Percentiles rank a stretch among this genome's conserved stretches.
These are phyloP conservation scores for Metarhizium album DNA, from an alignment of 2,329 filamentous ascomycete species.

Conservation along the genomic window DNA sequence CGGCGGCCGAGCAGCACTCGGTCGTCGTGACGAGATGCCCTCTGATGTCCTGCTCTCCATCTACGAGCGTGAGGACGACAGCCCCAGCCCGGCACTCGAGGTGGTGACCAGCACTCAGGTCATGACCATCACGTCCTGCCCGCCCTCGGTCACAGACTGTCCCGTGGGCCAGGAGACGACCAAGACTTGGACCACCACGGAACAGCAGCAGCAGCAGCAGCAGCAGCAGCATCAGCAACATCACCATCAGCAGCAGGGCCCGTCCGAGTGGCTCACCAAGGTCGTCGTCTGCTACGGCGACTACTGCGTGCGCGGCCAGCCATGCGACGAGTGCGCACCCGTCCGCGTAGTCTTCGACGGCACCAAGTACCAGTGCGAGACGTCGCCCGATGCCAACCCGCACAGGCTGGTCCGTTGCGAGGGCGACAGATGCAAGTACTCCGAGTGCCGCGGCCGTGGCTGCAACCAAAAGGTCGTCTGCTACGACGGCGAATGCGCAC, in stretches of 20 bases:
- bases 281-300: conserved; percentile 26
- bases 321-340: conserved; percentile 10
- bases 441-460: conserved; percentile 13
- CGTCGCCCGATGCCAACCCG: conserved; percentile 11
- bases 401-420: conserved; percentile 20
- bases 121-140: conserved; percentile 20
- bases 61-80: neutral
- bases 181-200: neutral
- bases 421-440: conserved; percentile 17
- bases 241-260: conserved; percentile 12
- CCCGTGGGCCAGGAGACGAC: conserved; percentile 13
- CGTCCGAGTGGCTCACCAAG: conserved; percentile 17
- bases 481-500: conserved; percentile 19
- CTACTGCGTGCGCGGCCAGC: conserved; percentile 19
- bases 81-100: conserved; percentile 4
- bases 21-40: neutral
- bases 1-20: neutral
- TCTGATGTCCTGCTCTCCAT: neutral
- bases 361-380: conserved; percentile 16
- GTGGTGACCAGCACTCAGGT: conserved; percentile 19
- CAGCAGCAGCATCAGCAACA: no score
- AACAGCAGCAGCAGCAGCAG: no score
- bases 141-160: conserved; percentile 15
- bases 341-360: neutral
- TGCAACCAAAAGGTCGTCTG: conserved; percentile 22